Evolutionary conservation across 2,329 filamentous ascomycete species (phyloP), one percentile per base, ranked within the genome.

Genomic region (Kalmusia sp.): DNA sequence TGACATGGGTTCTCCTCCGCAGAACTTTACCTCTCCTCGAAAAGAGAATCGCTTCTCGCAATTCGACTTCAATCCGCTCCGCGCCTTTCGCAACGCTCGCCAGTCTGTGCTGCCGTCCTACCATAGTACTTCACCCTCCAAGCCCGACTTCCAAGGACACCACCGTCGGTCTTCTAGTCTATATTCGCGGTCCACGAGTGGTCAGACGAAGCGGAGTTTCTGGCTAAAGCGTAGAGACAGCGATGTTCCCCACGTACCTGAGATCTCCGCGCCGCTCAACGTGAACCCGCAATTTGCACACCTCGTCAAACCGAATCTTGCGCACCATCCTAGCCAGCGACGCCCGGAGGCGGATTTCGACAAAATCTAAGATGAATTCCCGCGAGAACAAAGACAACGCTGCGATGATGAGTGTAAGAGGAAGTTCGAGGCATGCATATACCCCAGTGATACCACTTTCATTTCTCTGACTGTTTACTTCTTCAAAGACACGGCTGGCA

Each of bases 261-360:
- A 83, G 57, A 87, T 89, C 60, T 85, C 83, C 1, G 77, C 76
- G 8, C 84, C 85, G 0, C 70, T 84, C 52, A 78, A 80, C 49
- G 76, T 78, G 25, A 81, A 84, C 54, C 76, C 78, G n/a, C 77
- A 82, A 63, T 81, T 80, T 65, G 75, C 80, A 25, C 80, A 82
- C 61, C 79, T 86, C 34, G 74, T 80, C 41, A 76, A 79, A 60
- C 85, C 85, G 2, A 79, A 86, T 61, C 71, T 83, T 49, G 82
- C 84, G 3, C 78, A 85, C 62, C 84, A 87, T 77, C 84, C 61
- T 2, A 73, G 70, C 27, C 54, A 64, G 15, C 55, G 69, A 45
- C 60, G 71, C 28, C 62, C 64, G 0, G 70, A 72, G 55, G 61
- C 52, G 3, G 64, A 71, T 24, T 69, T 58, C 21, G 62, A 67